Evolutionary conservation across 1,139 yeast species (phyloP).

Genomic region (Geotrichum fermentans): DNA sequence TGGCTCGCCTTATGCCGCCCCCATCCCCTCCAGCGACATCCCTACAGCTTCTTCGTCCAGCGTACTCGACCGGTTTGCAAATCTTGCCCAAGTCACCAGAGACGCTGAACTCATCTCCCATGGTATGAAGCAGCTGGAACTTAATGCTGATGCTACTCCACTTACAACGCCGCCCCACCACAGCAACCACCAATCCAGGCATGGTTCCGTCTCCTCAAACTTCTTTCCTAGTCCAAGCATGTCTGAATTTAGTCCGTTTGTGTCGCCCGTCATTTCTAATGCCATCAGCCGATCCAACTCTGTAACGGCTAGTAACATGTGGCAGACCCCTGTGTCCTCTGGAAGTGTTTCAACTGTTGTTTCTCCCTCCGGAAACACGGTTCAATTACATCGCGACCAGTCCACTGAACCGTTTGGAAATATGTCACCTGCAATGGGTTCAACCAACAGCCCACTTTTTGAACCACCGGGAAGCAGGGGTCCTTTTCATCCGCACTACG

Average conservation of each 20-base stretch:
- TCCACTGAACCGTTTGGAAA: neutral
- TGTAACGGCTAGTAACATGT: constrained; percentile 5
- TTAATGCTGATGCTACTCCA: constrained; percentile 13
- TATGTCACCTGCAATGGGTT: neutral
- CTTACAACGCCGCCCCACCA: constrained; percentile 4
- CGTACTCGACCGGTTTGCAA: constrained; percentile 48
- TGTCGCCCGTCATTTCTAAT: constrained; percentile 8
- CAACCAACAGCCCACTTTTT: neutral
- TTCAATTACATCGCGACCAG: neutral
- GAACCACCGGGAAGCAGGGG: constrained; percentile 10
- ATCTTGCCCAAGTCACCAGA: constrained; percentile 76
- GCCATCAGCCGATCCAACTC: constrained; percentile 12
- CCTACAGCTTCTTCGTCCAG: neutral
- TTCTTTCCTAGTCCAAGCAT: constrained; percentile 9
- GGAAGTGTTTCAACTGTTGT: constrained; percentile 8
- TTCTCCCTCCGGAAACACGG: constrained; percentile 4
- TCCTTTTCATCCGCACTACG: constrained; percentile 11
- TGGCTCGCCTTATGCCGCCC: neutral
- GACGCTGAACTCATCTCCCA: constrained; percentile 53
- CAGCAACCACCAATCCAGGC: constrained; percentile 15
- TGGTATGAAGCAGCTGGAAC: constrained; percentile 11
- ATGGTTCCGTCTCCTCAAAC: constrained; percentile 9
- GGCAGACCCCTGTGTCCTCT: constrained; percentile 12
- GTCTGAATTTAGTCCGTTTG: constrained; percentile 14
- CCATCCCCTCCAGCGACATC: neutral